Evolutionary conservation across 2,329 filamentous ascomycete genomes (phyloP).

Genomic region (Thermomyces lanuginosus): DNA sequence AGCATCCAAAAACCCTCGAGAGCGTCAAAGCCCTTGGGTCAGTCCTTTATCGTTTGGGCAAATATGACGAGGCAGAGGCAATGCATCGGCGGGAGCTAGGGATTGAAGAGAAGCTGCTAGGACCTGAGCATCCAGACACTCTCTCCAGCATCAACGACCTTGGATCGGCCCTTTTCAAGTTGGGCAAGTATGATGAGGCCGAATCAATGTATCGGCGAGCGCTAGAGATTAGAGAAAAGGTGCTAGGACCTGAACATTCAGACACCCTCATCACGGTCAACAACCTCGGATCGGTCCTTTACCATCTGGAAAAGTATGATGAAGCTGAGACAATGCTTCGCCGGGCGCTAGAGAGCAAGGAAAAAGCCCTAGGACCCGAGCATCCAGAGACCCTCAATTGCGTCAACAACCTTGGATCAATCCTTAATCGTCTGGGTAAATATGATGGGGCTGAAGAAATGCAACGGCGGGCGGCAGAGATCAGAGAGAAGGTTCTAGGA

Average conservation of each 20-base stretch:
- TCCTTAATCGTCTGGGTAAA: conserved; percentile 6
- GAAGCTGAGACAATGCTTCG: not conserved
- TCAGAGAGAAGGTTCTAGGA: conserved; percentile 2
- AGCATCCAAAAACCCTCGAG: conserved; percentile 3
- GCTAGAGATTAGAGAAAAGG: not conserved
- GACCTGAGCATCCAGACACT: conserved; percentile 3
- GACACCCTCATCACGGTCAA: conserved; percentile 9
- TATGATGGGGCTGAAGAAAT: conserved; percentile 1
- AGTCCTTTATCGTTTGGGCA: conserved; percentile 4
- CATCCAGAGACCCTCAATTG: conserved; percentile 3
- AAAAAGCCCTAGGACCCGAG: not conserved
- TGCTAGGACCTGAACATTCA: conserved; percentile 2
- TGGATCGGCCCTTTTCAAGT: conserved; percentile 1
- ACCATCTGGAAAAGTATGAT: not conserved
- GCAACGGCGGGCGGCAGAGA: conserved; percentile 1
- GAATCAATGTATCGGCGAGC: not conserved
- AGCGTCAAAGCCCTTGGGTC: conserved; percentile 1
- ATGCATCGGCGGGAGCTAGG: conserved; percentile 8
- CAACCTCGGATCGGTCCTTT: conserved; percentile 6
- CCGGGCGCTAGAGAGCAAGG: conserved; percentile 1
- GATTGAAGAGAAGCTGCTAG: conserved; percentile 4
- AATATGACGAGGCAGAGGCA: conserved; percentile 10
- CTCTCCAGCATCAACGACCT: conserved; percentile 8
- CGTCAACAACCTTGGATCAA: conserved; percentile 4
- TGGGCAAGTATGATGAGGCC: conserved; percentile 2